Conservation (phyloP, 306 rosid genomes). For the Pyrus bretschneideri region DNA sequence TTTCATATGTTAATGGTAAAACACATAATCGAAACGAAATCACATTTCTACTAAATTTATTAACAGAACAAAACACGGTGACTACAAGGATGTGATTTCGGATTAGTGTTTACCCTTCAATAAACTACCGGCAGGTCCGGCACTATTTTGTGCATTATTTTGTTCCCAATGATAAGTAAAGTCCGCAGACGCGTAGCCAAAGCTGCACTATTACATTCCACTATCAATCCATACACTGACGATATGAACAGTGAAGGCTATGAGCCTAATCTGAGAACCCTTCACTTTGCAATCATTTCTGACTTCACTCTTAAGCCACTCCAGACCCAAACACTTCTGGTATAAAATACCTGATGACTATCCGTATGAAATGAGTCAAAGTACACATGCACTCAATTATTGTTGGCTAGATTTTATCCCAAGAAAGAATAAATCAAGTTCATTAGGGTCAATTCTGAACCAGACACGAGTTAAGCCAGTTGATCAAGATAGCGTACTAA, state of each 20-base stretch:
- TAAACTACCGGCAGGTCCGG: no score
- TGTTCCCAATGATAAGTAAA: neutral
- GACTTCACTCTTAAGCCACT: conserved; percentile 27
- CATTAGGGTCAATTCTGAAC: neutral
- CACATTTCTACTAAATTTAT: no score
- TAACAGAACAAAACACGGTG: no score
- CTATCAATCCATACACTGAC: neutral
- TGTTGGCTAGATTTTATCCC: neutral
- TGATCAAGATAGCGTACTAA: neutral
- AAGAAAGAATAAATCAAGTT: neutral
- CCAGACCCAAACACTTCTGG: neutral
- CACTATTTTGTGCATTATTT: neutral
- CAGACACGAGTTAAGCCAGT: no score
- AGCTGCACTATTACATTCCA: neutral
- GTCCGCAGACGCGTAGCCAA: conserved; percentile 6
- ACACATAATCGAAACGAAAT: no score
- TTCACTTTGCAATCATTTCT: neutral
- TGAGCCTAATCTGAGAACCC: neutral
- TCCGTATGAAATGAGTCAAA: neutral
- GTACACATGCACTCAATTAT: conserved; percentile 1
- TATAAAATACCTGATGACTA: conserved; percentile 2
- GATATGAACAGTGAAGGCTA: neutral
- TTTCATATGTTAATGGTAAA: neutral
- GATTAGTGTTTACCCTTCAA: neutral
- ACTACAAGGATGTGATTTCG: neutral